These are phyloP conservation scores for Coelastrella sp. DNA, from an alignment of 139 green algal species.

Conservation along the genomic window DNA sequence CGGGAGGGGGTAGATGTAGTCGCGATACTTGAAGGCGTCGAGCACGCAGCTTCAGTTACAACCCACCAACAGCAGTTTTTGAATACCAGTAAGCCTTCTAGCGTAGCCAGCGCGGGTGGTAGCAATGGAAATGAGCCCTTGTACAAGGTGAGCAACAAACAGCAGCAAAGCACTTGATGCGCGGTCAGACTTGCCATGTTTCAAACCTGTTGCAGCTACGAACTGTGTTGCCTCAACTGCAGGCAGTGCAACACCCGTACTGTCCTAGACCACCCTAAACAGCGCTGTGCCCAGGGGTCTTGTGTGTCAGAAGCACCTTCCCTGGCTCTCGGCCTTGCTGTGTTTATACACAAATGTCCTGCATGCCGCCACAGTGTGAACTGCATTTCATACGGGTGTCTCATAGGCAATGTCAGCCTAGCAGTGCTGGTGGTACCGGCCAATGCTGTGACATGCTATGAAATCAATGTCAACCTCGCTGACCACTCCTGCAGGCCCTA, in stretches of 20 bases:
- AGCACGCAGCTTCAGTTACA: not conserved
- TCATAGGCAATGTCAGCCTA: no score
- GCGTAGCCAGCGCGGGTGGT: not conserved
- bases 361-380: no score
- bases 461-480: not conserved
- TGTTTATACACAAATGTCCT: no score
- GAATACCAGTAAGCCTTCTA: not conserved
- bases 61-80: not conserved
- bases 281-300: no score
- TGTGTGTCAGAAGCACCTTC: no score
- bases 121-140: constrained; percentile 15
- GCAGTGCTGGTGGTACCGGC: not conserved
- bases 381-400: no score
- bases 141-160: constrained; percentile 19
- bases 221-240: not conserved
- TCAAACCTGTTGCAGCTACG: not conserved
- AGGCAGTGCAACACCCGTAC: not conserved
- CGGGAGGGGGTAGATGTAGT: constrained; percentile 10
- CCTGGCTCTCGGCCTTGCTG: no score
- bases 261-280: no score
- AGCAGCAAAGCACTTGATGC: not conserved
- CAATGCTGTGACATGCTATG: not conserved
- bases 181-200: not conserved
- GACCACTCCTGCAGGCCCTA: constrained; percentile 1
- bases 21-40: not conserved